These are phyloP conservation scores for Trypanosoma melophagium DNA, from an alignment of 208 protist genomes.

Conservation along the genomic window DNA sequence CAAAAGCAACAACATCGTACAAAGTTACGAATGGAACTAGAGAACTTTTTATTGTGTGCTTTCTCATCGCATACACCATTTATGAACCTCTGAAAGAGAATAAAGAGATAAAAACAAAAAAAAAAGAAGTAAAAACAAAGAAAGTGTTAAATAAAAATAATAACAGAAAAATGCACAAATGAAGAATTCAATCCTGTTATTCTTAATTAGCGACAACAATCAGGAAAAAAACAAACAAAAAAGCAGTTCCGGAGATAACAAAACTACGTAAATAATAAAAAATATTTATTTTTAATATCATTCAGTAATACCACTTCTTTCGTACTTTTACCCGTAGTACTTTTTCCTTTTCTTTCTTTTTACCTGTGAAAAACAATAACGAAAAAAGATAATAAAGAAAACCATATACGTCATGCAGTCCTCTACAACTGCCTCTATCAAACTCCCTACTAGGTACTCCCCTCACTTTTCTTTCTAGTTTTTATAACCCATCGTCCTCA, in stretches of 20 bases:
- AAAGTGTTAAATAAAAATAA: slow-evolving; percentile 10
- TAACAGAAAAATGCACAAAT: slow-evolving; percentile 13
- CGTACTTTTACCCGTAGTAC: slow-evolving; percentile 1
- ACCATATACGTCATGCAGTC: background rate
- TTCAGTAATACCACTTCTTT: slow-evolving; percentile 10
- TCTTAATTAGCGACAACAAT: background rate
- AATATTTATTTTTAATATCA: slow-evolving; percentile 6
- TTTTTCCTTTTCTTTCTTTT: background rate
- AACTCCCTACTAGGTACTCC: too few species aligned
- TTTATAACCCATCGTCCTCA: too few species aligned
- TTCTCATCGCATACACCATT: slow-evolving; percentile 6
- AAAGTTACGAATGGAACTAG: background rate
- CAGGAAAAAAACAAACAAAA: slow-evolving; percentile 8
- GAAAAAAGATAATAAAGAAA: background rate
- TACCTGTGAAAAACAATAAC: background rate
- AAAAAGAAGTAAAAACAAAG: background rate
- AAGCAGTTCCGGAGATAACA: background rate
- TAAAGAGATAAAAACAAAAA: too few species aligned
- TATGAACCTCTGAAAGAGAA: slow-evolving; percentile 1
- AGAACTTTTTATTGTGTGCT: background rate
- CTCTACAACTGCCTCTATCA: too few species aligned
- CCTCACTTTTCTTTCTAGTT: too few species aligned
- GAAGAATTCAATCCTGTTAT: too few species aligned
- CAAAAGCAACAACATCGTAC: background rate
- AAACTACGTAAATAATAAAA: background rate